Conservation (phyloP, 495 filamentous ascomycete species). For the Sporormia fimetaria region DNA sequence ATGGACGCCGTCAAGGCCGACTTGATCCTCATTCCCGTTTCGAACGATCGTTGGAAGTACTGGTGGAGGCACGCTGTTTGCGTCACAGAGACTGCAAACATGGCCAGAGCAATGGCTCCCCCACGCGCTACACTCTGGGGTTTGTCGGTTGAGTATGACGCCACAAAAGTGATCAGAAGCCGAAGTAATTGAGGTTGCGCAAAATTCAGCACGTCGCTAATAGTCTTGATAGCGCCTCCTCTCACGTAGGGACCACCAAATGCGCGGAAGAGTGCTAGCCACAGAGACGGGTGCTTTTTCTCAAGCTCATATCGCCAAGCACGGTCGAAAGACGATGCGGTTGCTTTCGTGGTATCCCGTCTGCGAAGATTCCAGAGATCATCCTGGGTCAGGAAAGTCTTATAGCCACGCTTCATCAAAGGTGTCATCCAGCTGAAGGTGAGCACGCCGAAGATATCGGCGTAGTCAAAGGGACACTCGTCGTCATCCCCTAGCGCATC, state of each 20-base stretch:
- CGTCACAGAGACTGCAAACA: conserved; percentile 77
- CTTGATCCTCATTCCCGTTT: conserved; percentile 94
- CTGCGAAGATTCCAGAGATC: conserved; percentile 89
- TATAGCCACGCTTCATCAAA: conserved; percentile 92
- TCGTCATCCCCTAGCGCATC: conserved; percentile 75
- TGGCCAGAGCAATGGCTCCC: conserved; percentile 75
- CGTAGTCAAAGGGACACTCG: conserved; percentile 90
- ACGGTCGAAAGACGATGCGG: conserved; percentile 53
- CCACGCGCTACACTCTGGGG: conserved; percentile 72
- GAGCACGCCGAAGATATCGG: conserved; percentile 83
- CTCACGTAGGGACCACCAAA: conserved; percentile 76
- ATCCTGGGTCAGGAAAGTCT: conserved; percentile 83
- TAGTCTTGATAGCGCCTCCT: conserved; percentile 71
- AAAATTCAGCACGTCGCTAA: conserved; percentile 76
- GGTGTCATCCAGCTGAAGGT: conserved; percentile 99
- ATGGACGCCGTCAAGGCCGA: conserved; percentile 79
- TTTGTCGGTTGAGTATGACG: conserved; percentile 54
- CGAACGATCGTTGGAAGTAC: conserved; percentile 91
- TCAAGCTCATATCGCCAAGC: conserved; percentile 69
- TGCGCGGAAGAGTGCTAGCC: conserved; percentile 75
- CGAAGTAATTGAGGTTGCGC: conserved; percentile 85
- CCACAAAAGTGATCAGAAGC: conserved; percentile 73
- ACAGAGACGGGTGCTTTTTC: conserved; percentile 70
- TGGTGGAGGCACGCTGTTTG: conserved; percentile 82
- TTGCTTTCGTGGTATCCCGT: conserved; percentile 62